Conservation (phyloP, 495 filamentous ascomycete genomes). For the Pyrenula aspistea region DNA sequence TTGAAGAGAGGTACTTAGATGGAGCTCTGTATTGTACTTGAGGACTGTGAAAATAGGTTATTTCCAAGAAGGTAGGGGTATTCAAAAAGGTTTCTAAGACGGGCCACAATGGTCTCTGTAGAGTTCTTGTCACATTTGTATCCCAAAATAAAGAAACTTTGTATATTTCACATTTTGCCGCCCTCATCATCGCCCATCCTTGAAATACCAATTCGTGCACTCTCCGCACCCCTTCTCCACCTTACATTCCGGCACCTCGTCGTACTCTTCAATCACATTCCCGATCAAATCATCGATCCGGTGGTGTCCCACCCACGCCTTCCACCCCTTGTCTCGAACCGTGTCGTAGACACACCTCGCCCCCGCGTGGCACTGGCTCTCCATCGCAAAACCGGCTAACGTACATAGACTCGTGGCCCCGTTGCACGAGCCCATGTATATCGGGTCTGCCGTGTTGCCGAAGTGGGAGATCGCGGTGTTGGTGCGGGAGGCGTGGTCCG, state of each 20-base stretch:
- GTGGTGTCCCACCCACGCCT: conserved; percentile 57
- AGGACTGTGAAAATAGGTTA: no score
- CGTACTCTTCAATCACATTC: conserved; percentile 58
- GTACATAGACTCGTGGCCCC: conserved; percentile 55
- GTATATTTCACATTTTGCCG: no score
- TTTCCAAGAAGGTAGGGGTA: no score
- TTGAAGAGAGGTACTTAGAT: not conserved
- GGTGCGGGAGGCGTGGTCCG: conserved; percentile 43
- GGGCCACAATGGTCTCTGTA: no score
- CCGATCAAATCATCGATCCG: conserved; percentile 56
- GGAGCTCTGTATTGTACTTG: no score
- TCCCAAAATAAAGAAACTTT: no score
- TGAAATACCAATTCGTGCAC: conserved; percentile 66
- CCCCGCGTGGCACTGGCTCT: conserved; percentile 60
- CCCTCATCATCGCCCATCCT: conserved; percentile 44
- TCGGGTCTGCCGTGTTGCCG: conserved; percentile 66
- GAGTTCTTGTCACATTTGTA: no score
- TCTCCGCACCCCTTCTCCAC: conserved; percentile 46
- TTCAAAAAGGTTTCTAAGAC: no score
- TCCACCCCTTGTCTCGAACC: conserved; percentile 57
- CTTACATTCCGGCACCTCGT: conserved; percentile 47
- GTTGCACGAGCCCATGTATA: conserved; percentile 67
- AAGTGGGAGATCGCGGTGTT: conserved; percentile 48
- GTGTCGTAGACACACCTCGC: conserved; percentile 61
- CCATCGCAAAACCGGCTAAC: conserved; percentile 62